phyloP scores from a whole-genome alignment of 2,329 filamentous ascomycete genomes.

The Amauroascus niger region DNA sequence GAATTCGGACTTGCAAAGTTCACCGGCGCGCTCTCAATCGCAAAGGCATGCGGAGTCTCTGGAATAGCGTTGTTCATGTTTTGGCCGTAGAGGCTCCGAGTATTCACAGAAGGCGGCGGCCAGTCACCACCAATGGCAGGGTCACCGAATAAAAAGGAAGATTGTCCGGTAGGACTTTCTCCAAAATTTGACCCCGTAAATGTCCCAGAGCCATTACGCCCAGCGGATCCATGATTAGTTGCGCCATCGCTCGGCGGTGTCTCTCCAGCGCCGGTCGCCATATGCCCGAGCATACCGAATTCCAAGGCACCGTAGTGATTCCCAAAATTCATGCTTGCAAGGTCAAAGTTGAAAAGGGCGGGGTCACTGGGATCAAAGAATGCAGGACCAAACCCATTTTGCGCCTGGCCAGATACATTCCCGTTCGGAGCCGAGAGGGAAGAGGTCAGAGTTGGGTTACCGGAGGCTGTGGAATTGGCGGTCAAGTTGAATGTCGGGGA shows the following conservation, averaged over 20 bases:
- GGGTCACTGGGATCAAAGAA: slow-evolving; percentile 89
- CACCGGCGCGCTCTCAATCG: slow-evolving; percentile 49
- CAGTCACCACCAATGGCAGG: slow-evolving; percentile 38
- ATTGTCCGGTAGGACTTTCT: slow-evolving; percentile 37
- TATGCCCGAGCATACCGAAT: slow-evolving; percentile 91
- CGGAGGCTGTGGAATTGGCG: slow-evolving; percentile 27
- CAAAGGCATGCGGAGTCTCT: slow-evolving; percentile 48
- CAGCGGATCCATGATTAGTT: slow-evolving; percentile 40
- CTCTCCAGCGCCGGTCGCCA: slow-evolving; percentile 84
- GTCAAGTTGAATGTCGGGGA: slow-evolving; percentile 59
- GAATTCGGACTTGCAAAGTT: slow-evolving; percentile 51
- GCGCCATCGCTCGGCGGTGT: slow-evolving; percentile 58
- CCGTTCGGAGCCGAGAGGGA: slow-evolving; percentile 42
- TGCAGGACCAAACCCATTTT: slow-evolving; percentile 40
- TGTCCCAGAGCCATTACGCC: slow-evolving; percentile 34
- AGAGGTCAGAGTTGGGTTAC: slow-evolving; percentile 28
- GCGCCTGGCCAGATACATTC: slow-evolving; percentile 31
- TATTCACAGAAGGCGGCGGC: slow-evolving; percentile 21
- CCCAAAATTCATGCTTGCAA: slow-evolving; percentile 87
- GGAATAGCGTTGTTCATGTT: slow-evolving; percentile 36
- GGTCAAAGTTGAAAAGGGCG: slow-evolving; percentile 88
- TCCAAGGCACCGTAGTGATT: slow-evolving; percentile 94
- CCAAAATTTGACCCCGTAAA: slow-evolving; percentile 35
- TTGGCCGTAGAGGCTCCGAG: slow-evolving; percentile 28
- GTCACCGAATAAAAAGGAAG: slow-evolving; percentile 40